Conservation (phyloP, 2,329 filamentous ascomycete genomes). For the Ceratocystis diversiconidia region DNA sequence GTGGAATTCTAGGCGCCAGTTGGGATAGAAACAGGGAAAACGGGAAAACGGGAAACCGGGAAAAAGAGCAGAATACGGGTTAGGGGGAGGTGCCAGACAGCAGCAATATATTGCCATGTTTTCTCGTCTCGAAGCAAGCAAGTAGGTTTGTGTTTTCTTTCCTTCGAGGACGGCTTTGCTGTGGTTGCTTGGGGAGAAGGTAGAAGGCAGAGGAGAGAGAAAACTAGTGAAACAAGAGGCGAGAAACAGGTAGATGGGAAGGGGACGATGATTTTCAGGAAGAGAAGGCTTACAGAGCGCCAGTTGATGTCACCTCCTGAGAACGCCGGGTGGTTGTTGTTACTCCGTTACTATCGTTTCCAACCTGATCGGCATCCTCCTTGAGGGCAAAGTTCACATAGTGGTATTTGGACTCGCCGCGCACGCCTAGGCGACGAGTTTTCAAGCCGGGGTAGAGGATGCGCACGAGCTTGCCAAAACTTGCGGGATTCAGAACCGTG, state of each 20-base stretch:
- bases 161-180: neutral
- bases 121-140: too few relatives aligned
- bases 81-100: too few relatives aligned
- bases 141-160: neutral
- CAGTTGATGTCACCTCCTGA: neutral
- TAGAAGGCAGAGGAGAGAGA: neutral
- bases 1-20: neutral
- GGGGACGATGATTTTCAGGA: neutral
- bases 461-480: slow-evolving; percentile 91
- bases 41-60: neutral
- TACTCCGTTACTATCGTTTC: slow-evolving; percentile 8
- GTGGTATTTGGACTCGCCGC: slow-evolving; percentile 97
- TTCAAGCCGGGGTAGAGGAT: slow-evolving; percentile 93
- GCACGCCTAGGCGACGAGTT: slow-evolving; percentile 78
- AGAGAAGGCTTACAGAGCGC: neutral
- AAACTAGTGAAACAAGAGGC: neutral
- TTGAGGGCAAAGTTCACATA: slow-evolving; percentile 57
- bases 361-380: slow-evolving; percentile 31
- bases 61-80: neutral
- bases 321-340: neutral
- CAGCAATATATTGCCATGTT: too few relatives aligned
- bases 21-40: neutral
- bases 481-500: slow-evolving; percentile 88
- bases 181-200: neutral
- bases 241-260: neutral